Percentiles rank a stretch among this genome's conserved stretches.
These are phyloP conservation scores for Cladosporium sp. DNA, from an alignment of 2,329 filamentous ascomycete genomes.

Conservation along the genomic window DNA sequence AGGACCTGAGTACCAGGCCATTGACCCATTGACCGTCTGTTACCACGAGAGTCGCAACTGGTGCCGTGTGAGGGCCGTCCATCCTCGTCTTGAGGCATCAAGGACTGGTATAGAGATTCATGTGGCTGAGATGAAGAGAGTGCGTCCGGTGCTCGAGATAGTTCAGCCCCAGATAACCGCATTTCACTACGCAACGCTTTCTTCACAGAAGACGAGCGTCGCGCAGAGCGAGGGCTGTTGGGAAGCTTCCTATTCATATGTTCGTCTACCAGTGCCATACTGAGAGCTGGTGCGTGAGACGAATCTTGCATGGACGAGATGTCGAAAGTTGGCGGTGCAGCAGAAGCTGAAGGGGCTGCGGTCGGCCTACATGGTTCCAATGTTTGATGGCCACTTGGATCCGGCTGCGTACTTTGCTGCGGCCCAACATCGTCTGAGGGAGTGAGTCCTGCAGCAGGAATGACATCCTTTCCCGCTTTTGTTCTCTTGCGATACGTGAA, in stretches of 20 bases:
- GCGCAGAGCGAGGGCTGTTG: neutral
- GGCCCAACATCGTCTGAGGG: neutral
- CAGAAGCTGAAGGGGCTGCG: neutral
- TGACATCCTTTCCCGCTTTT: neutral
- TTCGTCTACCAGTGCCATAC: conserved; percentile 19
- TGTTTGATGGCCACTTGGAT: neutral
- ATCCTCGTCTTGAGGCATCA: neutral
- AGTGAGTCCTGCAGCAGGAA: neutral
- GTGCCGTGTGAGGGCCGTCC: neutral
- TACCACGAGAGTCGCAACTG: neutral
- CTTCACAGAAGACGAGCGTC: conserved; percentile 18
- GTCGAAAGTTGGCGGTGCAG: conserved; percentile 18
- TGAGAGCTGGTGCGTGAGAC: conserved; percentile 16
- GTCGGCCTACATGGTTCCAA: neutral
- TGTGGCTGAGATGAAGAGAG: conserved; percentile 17
- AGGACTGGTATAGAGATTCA: neutral
- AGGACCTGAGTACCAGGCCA: conserved; percentile 29
- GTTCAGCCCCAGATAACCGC: conserved; percentile 22
- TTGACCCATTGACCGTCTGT: neutral
- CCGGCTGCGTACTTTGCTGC: neutral
- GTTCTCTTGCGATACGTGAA: conserved; percentile 25
- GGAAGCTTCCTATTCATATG: conserved; percentile 16
- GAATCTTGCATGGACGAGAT: conserved; percentile 19
- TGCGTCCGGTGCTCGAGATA: conserved; percentile 14
- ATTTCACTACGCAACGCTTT: conserved; percentile 23